These are phyloP conservation scores for Ambispora gerdemannii DNA, from an alignment of 192 early-diverging fungal species.

Conservation along the genomic window DNA sequence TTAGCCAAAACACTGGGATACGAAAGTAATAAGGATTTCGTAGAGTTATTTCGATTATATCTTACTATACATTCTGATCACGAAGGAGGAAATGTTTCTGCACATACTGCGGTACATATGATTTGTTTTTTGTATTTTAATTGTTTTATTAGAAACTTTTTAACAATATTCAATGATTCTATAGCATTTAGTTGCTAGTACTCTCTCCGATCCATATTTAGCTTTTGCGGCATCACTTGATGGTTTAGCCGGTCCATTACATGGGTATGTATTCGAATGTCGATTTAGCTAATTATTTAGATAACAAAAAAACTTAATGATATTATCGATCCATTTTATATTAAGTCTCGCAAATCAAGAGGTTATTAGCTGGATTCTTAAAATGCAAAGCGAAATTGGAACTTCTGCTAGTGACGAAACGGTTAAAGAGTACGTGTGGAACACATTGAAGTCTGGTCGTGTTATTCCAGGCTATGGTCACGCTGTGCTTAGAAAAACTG, in stretches of 20 bases:
- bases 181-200: constrained; percentile 80
- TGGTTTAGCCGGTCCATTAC: constrained; percentile 97
- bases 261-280: constrained; percentile 54
- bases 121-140: not conserved
- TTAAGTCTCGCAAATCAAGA: constrained; percentile 94
- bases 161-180: not conserved
- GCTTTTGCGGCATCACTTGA: constrained; percentile 95
- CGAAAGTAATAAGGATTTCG: constrained; percentile 81
- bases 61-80: constrained; percentile 99
- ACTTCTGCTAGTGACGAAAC: constrained; percentile 83
- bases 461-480: constrained; percentile 99
- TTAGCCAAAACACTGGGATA: constrained; percentile 92
- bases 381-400: constrained; percentile 84
- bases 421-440: constrained; percentile 96
- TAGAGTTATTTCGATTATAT: constrained; percentile 98
- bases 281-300: not conserved
- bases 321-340: not conserved
- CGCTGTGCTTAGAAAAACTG: constrained; percentile 85
- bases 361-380: constrained; percentile 94
- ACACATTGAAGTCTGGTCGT: constrained; percentile 91
- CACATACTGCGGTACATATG: constrained; percentile 73
- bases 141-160: constrained; percentile 1
- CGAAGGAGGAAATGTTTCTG: constrained; percentile 99
- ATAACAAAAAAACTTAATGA: not conserved
- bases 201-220: constrained; percentile 98